phyloP scores from a whole-genome alignment of 495 filamentous ascomycete genomes.

The Daldinia caldariorum region DNA sequence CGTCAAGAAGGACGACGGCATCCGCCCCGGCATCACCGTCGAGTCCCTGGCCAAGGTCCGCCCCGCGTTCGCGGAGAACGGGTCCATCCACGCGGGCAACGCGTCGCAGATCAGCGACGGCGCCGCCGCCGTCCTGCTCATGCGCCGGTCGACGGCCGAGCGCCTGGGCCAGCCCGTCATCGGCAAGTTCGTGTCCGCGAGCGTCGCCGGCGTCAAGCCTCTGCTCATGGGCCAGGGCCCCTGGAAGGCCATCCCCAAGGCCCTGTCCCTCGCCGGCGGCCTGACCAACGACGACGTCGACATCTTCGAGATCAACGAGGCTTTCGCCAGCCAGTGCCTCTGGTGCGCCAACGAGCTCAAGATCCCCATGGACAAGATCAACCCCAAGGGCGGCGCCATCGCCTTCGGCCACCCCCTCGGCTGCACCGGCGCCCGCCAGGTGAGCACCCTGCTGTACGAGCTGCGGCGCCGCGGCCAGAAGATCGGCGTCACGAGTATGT shows the following conservation, averaged over 20 bases:
- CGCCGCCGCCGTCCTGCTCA: conserved; percentile 92
- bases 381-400: conserved; percentile 97
- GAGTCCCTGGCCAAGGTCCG: conserved; percentile 90
- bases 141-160: conserved; percentile 94
- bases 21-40: conserved; percentile 83
- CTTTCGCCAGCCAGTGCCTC: conserved; percentile 93
- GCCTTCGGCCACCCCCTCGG: conserved; percentile 98
- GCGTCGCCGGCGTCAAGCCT: conserved; percentile 88
- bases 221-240: conserved; percentile 96
- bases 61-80: conserved; percentile 90
- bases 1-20: conserved; percentile 87
- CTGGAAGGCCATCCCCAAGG: conserved; percentile 94
- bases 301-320: conserved; percentile 99
- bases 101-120: conserved; percentile 95
- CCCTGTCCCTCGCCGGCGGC: conserved; percentile 80
- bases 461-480: conserved; percentile 80
- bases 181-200: conserved; percentile 84
- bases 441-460: conserved; percentile 90
- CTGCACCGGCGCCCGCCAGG: conserved; percentile 92
- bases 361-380: conserved; percentile 82
- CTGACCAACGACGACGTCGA: conserved; percentile 92
- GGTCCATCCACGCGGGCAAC: conserved; percentile 95
- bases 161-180: conserved; percentile 86
- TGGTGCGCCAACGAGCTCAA: conserved; percentile 93
- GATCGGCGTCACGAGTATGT: conserved; percentile 96